Conservation (phyloP, 1,284 basidiomycete genomes). For the Tylopilus orsonianus region DNA sequence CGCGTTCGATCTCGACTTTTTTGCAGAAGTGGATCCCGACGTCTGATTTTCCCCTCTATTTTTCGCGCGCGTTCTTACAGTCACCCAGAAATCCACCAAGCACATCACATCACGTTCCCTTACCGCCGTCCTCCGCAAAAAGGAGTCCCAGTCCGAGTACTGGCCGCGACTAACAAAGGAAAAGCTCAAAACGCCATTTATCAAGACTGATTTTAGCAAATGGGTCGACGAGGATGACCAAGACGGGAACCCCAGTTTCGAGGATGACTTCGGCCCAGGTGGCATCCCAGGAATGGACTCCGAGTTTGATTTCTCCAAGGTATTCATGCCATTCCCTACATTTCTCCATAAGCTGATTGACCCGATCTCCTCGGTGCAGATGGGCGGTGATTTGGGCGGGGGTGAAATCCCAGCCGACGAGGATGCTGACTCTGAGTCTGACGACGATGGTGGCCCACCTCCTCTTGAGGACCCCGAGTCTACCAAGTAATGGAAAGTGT, state of each 20-base stretch:
- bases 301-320: slow-evolving; percentile 63
- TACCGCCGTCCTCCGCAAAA: slow-evolving; percentile 74
- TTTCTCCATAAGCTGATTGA: slow-evolving; percentile 8
- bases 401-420: slow-evolving; percentile 18
- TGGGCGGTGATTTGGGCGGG: slow-evolving; percentile 37
- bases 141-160: slow-evolving; percentile 71
- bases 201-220: slow-evolving; percentile 91
- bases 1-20: slow-evolving; percentile 74
- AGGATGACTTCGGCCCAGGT: slow-evolving; percentile 42
- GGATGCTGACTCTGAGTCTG: slow-evolving; percentile 44
- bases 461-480: slow-evolving; percentile 68
- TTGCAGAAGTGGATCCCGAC: slow-evolving; percentile 70
- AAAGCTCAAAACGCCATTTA: slow-evolving; percentile 73
- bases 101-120: slow-evolving; percentile 68
- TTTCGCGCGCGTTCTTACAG: slow-evolving; percentile 8
- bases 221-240: slow-evolving; percentile 98
- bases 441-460: slow-evolving; percentile 72
- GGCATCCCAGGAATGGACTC: slow-evolving; percentile 46
- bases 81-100: slow-evolving; percentile 60
- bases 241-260: slow-evolving; percentile 52
- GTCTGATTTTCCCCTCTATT: slow-evolving; percentile 39
- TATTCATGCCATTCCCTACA: slow-evolving; percentile 25
- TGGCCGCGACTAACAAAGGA: slow-evolving; percentile 92
- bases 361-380: slow-evolving; percentile 40
- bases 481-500: slow-evolving; percentile 10